These are phyloP conservation scores for Pythium oligandrum DNA, from an alignment of 352 stramenopile genomes.

Conservation along the genomic window DNA sequence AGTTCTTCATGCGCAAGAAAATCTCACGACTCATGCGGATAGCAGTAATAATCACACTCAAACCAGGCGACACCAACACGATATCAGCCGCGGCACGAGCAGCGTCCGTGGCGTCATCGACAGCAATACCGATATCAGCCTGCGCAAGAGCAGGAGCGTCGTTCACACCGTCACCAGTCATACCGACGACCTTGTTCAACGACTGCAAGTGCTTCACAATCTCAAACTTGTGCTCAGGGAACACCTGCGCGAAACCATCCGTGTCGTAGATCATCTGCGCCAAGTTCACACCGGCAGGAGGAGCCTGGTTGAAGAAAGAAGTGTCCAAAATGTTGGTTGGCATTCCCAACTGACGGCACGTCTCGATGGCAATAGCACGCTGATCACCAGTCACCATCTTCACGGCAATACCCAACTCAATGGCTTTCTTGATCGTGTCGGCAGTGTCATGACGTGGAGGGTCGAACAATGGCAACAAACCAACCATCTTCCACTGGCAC, in stretches of 20 bases:
- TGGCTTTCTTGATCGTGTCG: constrained; percentile 88
- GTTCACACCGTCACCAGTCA: no score
- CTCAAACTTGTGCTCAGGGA: constrained; percentile 91
- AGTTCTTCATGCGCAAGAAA: constrained; percentile 90
- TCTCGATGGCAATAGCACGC: constrained; percentile 90
- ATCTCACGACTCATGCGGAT: constrained; percentile 87
- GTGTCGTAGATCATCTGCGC: constrained; percentile 88
- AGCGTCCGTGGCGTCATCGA: constrained; percentile 86
- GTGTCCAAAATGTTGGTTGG: constrained; percentile 81
- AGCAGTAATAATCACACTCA: constrained; percentile 87
- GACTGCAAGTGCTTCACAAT: constrained; percentile 88
- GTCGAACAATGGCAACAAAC: constrained; percentile 92
- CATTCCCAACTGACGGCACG: constrained; percentile 86
- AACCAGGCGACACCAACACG: constrained; percentile 83
- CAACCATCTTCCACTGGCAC: constrained; percentile 90
- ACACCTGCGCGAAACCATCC: constrained; percentile 92
- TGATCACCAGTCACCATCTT: constrained; percentile 97
- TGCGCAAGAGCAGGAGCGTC: no score
- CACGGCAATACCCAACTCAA: constrained; percentile 89
- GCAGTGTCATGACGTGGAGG: constrained; percentile 90
- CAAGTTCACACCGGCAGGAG: constrained; percentile 52
- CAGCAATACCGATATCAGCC: no score
- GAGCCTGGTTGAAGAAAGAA: constrained; percentile 73
- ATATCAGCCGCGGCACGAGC: constrained; percentile 87
- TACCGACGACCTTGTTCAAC: constrained; percentile 74